Evolutionary conservation across 1,139 yeast species (phyloP).

Genomic region (Geotrichum klebahnii): DNA sequence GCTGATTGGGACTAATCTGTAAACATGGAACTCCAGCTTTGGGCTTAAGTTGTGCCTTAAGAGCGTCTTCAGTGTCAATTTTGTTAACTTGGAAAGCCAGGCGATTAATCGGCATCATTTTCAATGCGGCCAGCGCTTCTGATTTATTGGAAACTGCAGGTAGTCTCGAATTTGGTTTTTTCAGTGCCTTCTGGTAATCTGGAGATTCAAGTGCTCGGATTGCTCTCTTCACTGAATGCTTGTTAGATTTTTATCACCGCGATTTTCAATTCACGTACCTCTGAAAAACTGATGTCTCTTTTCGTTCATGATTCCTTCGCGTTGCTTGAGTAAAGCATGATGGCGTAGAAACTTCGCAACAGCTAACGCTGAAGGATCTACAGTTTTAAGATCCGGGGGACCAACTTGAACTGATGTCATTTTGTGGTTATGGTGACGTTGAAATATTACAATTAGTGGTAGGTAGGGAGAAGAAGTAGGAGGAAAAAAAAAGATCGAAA

Average conservation of each 20-base stretch:
- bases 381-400: slow-evolving; percentile 38
- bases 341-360: slow-evolving; percentile 70
- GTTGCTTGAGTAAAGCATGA: slow-evolving; percentile 62
- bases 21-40: slow-evolving; percentile 73
- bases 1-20: slow-evolving; percentile 62
- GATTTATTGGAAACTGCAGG: slow-evolving; percentile 52
- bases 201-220: slow-evolving; percentile 70
- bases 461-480: not conserved
- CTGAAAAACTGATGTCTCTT: slow-evolving; percentile 77
- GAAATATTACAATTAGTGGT: not conserved
- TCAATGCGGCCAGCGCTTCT: slow-evolving; percentile 61
- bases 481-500: not conserved
- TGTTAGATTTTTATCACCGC: not conserved
- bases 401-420: slow-evolving; percentile 33
- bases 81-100: slow-evolving; percentile 60
- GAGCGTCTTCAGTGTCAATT: slow-evolving; percentile 67
- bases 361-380: slow-evolving; percentile 49
- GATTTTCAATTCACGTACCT: slow-evolving; percentile 34
- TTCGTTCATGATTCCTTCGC: slow-evolving; percentile 72
- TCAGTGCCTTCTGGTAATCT: slow-evolving; percentile 59
- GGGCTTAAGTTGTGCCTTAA: slow-evolving; percentile 59
- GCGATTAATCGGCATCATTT: slow-evolving; percentile 67
- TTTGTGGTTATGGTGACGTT: slow-evolving; percentile 5
- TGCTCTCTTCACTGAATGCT: slow-evolving; percentile 55
- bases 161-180: slow-evolving; percentile 51